phyloP scores from a whole-genome alignment of 2,329 filamentous ascomycete species.

The Colletotrichum sp. region DNA sequence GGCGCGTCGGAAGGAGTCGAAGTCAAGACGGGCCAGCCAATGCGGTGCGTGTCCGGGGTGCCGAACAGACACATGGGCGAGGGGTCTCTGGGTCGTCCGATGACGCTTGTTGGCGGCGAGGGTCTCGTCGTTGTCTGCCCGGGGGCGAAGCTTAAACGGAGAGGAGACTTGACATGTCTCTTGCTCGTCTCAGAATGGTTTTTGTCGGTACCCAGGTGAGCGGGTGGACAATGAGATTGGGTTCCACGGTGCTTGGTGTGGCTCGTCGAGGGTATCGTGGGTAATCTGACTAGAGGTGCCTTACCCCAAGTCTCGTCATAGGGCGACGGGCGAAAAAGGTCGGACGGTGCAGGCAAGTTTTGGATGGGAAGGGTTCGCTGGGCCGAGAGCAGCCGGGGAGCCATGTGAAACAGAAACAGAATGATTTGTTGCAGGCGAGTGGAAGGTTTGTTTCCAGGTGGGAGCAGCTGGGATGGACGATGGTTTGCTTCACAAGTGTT shows the following conservation, averaged over 20 bases:
- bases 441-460: not conserved
- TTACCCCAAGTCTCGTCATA: not conserved
- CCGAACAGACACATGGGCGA: slow-evolving; percentile 1
- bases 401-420: slow-evolving; percentile 5
- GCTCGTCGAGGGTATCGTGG: not conserved
- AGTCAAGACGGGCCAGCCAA: not conserved
- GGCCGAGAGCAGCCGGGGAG: not conserved
- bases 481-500: not conserved
- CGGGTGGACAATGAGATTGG: not conserved
- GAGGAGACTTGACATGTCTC: slow-evolving; percentile 11
- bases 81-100: not conserved
- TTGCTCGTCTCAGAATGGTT: not conserved
- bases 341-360: not conserved
- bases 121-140: not conserved
- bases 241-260: not conserved
- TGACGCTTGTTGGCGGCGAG: not conserved
- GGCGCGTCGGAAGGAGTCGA: not conserved
- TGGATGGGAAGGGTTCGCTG: not conserved
- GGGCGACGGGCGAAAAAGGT: not conserved
- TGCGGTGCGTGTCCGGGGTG: not conserved
- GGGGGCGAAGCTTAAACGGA: not conserved
- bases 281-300: not conserved
- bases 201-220: not conserved
- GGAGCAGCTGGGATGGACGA: not conserved
- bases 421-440: not conserved